A percentile compares a stretch with the other conserved stretches of the same genome.
Evolutionary conservation across 2,329 filamentous ascomycete species (phyloP).

Genomic region (Phaeosphaeria sp.): DNA sequence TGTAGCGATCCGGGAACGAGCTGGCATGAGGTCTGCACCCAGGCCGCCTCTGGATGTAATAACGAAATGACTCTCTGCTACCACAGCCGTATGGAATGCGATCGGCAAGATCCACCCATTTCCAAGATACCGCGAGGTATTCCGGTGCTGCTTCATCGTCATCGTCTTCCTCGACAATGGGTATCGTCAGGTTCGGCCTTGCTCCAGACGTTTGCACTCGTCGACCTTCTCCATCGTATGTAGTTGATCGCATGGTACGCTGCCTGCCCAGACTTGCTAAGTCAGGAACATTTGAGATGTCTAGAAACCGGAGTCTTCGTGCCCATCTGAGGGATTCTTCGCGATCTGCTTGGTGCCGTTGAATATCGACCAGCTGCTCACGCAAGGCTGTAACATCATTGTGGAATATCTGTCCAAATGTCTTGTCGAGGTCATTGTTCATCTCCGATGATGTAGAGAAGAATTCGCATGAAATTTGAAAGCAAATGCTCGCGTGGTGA

Average conservation of each 20-base stretch:
- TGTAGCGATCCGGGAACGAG: constrained; percentile 21
- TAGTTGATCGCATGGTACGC: background rate
- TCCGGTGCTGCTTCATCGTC: background rate
- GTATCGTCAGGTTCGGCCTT: background rate
- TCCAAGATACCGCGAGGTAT: constrained; percentile 29
- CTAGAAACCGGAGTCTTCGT: constrained; percentile 15
- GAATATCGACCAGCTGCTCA: constrained; percentile 21
- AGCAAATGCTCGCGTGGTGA: background rate
- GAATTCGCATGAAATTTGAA: background rate
- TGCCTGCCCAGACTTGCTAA: background rate
- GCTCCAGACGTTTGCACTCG: background rate
- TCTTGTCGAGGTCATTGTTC: constrained; percentile 22
- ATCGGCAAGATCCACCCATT: constrained; percentile 10
- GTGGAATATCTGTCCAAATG: constrained; percentile 25
- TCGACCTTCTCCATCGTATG: background rate
- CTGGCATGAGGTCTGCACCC: constrained; percentile 10
- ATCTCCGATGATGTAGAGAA: constrained; percentile 2
- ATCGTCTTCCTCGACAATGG: constrained; percentile 5
- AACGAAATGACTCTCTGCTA: background rate
- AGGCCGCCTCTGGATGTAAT: background rate
- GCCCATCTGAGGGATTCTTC: constrained; percentile 16
- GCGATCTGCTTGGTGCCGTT: constrained; percentile 11
- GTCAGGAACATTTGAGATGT: constrained; percentile 19
- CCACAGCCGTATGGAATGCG: constrained; percentile 11
- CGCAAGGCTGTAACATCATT: constrained; percentile 12